Base-by-base conservation (phyloP, 257 asterid species). In the Plectranthus barbatus region DNA sequence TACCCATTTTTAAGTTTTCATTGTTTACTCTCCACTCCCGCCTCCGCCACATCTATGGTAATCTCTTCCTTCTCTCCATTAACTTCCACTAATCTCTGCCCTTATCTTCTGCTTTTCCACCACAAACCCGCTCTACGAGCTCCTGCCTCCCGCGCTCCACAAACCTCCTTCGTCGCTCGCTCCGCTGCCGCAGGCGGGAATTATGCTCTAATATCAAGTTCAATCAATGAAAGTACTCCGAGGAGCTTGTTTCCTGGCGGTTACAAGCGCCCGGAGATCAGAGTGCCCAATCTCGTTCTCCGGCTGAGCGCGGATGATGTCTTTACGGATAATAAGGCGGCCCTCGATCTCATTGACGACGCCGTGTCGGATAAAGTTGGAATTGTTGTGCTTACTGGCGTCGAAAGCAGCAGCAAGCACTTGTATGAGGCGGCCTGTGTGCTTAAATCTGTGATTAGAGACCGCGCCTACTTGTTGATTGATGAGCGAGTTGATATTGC, bases 241-340 rank as follows among this genome's bases (percentile, higher is more conserved):
- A 67, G 94, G 44, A 92, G 93, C 2, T 67, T 84, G 64, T 86
- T 89, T 47, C 96, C 93, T 15, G 95, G 98, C 57, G 98, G 96
- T 13, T 92, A 75, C 85, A 92, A 89, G 87, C 86, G 97, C n/a
- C 95, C 98, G 42, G 95, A 86, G 64, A 86, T 92, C 72, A 86
- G 75, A 64, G 86, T 86, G 40, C 98, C 97, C 0, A 81, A 71
- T 62, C 66, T 89, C 48, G 74, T 89, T 40, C 91, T 92, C 52
- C 81, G 75, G 14, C 61, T 92, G 67, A 76, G 80, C 65, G 62
- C 88, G 20, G 86, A 83, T 4, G 86, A 86, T 46, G 83, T 85
- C 31, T 46, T 80, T 58, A 63, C 70, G 42, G 86, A 82, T 29
- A 71, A 81, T n/a, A 74, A 57, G 24, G 69, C 67, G 37, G 78